These are phyloP conservation scores for Acaromyces ingoldii DNA, from an alignment of 1,284 basidiomycete species.

Conservation along the genomic window DNA sequence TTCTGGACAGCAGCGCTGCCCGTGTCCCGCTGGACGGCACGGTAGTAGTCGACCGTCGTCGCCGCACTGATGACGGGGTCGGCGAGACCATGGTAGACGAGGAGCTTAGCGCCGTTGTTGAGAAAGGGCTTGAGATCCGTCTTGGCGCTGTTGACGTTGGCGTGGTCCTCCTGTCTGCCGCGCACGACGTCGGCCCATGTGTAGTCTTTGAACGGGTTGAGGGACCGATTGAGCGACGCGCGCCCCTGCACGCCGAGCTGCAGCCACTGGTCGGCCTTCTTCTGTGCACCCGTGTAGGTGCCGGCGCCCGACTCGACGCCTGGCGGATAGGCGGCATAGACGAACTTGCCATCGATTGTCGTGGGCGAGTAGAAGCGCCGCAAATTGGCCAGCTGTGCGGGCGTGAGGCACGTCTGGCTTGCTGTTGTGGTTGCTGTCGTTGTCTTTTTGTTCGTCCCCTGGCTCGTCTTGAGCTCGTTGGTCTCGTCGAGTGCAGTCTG, in stretches of 20 bases:
- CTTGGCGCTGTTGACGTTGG: slow-evolving; percentile 10
- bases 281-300: slow-evolving; percentile 3
- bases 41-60: slow-evolving; percentile 15
- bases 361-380: slow-evolving; percentile 4
- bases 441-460: too few relatives aligned
- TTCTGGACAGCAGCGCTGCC: slow-evolving; percentile 10
- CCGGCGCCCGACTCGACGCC: slow-evolving; percentile 8
- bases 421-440: background rate
- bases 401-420: slow-evolving; percentile 11
- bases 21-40: slow-evolving; percentile 5
- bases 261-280: slow-evolving; percentile 40
- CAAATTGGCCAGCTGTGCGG: slow-evolving; percentile 1
- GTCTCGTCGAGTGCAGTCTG: too few relatives aligned
- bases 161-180: slow-evolving; percentile 6
- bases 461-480: too few relatives aligned
- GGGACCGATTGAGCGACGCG: slow-evolving; percentile 3
- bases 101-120: slow-evolving; percentile 23
- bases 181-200: slow-evolving; percentile 17
- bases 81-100: slow-evolving; percentile 25
- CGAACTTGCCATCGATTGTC: slow-evolving; percentile 5
- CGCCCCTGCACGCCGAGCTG: slow-evolving; percentile 32
- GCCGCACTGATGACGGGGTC: slow-evolving; percentile 16
- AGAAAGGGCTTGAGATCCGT: slow-evolving; percentile 25
- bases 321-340: slow-evolving; percentile 15
- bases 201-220: slow-evolving; percentile 9